phyloP scores from a whole-genome alignment of 164 flowering plant species.

The Magnolia officinalis region DNA sequence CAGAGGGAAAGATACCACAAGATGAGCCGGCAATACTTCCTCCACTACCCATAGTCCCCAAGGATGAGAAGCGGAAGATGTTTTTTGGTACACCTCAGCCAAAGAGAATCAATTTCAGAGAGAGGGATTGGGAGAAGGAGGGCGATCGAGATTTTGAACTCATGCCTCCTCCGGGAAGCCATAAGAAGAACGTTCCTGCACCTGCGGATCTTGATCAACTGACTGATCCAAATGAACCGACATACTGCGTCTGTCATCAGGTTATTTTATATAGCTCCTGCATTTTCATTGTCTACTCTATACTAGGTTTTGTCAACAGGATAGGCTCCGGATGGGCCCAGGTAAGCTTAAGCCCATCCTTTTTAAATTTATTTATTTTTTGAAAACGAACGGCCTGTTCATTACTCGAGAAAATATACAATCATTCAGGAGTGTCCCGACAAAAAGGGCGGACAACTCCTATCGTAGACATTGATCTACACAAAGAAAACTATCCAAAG shows the following conservation, averaged over 20 bases:
- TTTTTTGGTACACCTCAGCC: slow-evolving; percentile 68
- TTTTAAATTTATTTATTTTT: no score
- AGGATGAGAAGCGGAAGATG: slow-evolving; percentile 62
- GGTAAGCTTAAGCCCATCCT: no score
- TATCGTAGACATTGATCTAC: no score
- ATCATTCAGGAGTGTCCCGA: no score
- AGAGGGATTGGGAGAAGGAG: slow-evolving; percentile 88
- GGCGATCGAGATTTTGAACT: slow-evolving; percentile 96
- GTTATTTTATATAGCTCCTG: slow-evolving; percentile 26
- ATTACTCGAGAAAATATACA: no score
- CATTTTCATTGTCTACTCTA: not conserved
- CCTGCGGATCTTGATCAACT: slow-evolving; percentile 85
- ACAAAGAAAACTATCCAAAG: no score
- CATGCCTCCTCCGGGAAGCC: slow-evolving; percentile 99
- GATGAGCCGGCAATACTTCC: slow-evolving; percentile 96
- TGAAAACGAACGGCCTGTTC: no score
- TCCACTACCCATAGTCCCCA: slow-evolving; percentile 72
- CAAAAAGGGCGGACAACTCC: no score
- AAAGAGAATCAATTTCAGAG: slow-evolving; percentile 65
- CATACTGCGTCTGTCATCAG: slow-evolving; percentile 97
- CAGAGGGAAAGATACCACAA: slow-evolving; percentile 83
- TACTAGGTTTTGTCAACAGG: not conserved
- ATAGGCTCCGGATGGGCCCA: not conserved
- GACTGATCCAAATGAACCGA: slow-evolving; percentile 98
- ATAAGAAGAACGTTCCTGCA: slow-evolving; percentile 61